Percentiles rank a stretch among this genome's conserved stretches.
Evolutionary conservation across 257 asterid genomes (phyloP).

Genomic region (Buddleja alternifolia): DNA sequence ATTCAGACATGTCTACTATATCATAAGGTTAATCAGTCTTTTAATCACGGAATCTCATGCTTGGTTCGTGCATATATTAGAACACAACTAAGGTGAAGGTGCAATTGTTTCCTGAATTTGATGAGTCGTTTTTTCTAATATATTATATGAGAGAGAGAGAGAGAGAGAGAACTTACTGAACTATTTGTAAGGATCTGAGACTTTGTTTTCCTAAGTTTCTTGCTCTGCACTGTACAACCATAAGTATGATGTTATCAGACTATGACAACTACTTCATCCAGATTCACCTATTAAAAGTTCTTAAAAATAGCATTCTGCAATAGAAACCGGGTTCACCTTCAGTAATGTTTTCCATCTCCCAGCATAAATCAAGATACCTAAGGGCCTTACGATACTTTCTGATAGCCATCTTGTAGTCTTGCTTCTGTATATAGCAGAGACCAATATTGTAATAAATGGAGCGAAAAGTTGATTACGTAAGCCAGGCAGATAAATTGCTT

Average conservation of each 20-base stretch:
- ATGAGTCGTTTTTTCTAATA: neutral
- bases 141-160: constrained; percentile 1
- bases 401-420: constrained; percentile 88
- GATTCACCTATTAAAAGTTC: neutral
- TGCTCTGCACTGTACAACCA: constrained; percentile 45
- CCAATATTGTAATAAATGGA: neutral
- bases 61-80: neutral
- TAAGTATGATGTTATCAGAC: constrained; percentile 25
- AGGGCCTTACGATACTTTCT: constrained; percentile 86
- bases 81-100: neutral
- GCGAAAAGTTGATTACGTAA: neutral
- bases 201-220: constrained; percentile 60
- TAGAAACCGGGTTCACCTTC: constrained; percentile 48
- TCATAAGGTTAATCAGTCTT: neutral
- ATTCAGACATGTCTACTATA: neutral
- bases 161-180: constrained; percentile 59
- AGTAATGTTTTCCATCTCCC: constrained; percentile 78
- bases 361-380: constrained; percentile 80
- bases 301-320: constrained; percentile 4
- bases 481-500: constrained; percentile 7
- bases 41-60: neutral
- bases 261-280: neutral
- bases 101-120: neutral
- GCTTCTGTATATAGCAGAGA: constrained; percentile 51
- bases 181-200: constrained; percentile 77